Conservation (phyloP, 2,329 filamentous ascomycete genomes). For the Aureobasidium lini region DNA sequence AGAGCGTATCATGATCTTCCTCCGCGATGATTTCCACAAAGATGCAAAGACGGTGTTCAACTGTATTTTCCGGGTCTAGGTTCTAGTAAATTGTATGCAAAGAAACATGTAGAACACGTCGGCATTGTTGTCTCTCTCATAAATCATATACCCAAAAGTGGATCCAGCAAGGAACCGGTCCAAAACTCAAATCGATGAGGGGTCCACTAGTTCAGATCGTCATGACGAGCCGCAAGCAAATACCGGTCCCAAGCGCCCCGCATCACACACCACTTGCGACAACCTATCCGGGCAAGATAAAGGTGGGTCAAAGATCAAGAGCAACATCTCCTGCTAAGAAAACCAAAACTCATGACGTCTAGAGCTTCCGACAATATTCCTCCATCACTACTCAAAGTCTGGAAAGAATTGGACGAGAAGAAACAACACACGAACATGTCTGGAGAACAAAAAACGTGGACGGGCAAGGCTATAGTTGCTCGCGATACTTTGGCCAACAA, state of each 20-base stretch:
- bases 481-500: slow-evolving; percentile 30
- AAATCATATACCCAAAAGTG: neutral
- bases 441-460: slow-evolving; percentile 14
- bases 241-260: neutral
- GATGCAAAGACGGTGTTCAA: too few species aligned
- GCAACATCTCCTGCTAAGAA: neutral
- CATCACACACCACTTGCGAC: neutral
- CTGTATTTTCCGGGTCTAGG: too few species aligned
- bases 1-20: too few species aligned
- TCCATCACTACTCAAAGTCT: slow-evolving; percentile 21
- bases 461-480: slow-evolving; percentile 32
- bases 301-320: neutral
- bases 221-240: neutral
- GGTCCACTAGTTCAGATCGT: neutral
- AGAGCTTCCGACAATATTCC: slow-evolving; percentile 24
- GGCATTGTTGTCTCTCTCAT: too few species aligned
- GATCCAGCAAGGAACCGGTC: neutral
- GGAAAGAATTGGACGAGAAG: slow-evolving; percentile 20
- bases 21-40: too few species aligned
- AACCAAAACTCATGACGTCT: slow-evolving; percentile 10
- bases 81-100: too few species aligned
- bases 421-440: neutral
- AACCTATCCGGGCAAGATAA: neutral
- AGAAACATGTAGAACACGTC: too few species aligned
- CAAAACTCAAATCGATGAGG: neutral